Evolutionary conservation across 345 rosid species (phyloP).

Genomic region (Linum trigynum): DNA sequence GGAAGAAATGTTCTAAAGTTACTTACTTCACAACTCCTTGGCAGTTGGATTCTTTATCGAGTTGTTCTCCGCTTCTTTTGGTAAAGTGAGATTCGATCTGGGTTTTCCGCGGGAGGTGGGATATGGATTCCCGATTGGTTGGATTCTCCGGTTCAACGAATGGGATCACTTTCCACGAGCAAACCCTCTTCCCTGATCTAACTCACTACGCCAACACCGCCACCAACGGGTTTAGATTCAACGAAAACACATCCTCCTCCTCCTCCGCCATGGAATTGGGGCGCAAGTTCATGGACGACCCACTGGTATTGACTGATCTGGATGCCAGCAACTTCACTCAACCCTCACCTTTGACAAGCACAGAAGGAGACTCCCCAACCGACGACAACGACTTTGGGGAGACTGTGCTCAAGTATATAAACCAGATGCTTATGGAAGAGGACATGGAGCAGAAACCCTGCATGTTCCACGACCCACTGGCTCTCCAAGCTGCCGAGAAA

Average conservation of each 20-base stretch:
- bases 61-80: not conserved
- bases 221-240: constrained; percentile 26
- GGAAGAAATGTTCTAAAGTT: not conserved
- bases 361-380: constrained; percentile 34
- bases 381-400: constrained; percentile 43
- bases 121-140: constrained; percentile 16
- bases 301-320: constrained; percentile 16
- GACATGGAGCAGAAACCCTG: constrained; percentile 41
- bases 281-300: constrained; percentile 13
- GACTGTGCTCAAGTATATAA: constrained; percentile 47
- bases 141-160: constrained; percentile 11
- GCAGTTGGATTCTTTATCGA: not conserved
- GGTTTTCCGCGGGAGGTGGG: constrained; percentile 7
- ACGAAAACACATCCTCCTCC: constrained; percentile 17
- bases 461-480: constrained; percentile 42
- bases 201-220: constrained; percentile 2
- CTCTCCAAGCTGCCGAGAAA: constrained; percentile 54
- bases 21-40: not conserved
- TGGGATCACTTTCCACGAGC: constrained; percentile 10
- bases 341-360: constrained; percentile 3
- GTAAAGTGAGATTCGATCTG: not conserved
- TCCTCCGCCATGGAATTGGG: constrained; percentile 19
- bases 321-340: constrained; percentile 16
- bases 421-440: constrained; percentile 70
- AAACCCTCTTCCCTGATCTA: constrained; percentile 1